A percentile compares a stretch with the other conserved stretches of the same genome.
Conservation (phyloP, 352 stramenopile genomes). For the Globisporangium cystogenes region DNA sequence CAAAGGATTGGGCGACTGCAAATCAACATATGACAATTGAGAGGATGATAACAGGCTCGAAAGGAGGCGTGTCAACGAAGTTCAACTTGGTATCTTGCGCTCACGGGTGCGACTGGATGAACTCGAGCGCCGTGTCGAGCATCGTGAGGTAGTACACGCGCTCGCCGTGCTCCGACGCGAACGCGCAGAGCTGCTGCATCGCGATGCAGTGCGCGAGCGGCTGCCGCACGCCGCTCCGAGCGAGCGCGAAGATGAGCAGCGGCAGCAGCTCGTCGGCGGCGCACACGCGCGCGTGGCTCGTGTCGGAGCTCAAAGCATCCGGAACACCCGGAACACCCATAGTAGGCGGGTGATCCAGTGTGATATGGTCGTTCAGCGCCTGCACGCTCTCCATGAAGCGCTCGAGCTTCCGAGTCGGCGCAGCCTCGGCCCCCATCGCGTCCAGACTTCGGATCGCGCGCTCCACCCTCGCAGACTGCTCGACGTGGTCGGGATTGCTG, state of each 20-base stretch:
- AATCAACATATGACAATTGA: too few species aligned
- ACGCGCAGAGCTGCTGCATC: constrained; percentile 22
- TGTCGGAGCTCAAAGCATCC: not conserved
- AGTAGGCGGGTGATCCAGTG: constrained; percentile 1
- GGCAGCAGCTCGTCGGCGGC: constrained; percentile 33
- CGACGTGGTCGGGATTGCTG: not conserved
- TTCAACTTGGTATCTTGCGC: too few species aligned
- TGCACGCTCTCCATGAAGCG: constrained; percentile 23
- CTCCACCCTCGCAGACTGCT: constrained; percentile 6
- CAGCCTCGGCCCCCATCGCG: constrained; percentile 13
- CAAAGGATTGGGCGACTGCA: too few species aligned
- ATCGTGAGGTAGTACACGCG: constrained; percentile 41
- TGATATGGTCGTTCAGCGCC: constrained; percentile 21
- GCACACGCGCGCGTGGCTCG: constrained; percentile 4
- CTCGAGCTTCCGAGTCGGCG: constrained; percentile 24
- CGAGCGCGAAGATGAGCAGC: constrained; percentile 34
- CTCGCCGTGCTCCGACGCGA: constrained; percentile 28
- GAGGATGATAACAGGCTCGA: too few species aligned
- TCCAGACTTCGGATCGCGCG: constrained; percentile 15
- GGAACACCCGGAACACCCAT: too few species aligned
- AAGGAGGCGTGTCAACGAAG: too few species aligned
- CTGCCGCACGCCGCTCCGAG: constrained; percentile 15
- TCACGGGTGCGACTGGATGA: not conserved
- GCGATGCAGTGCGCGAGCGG: constrained; percentile 18
- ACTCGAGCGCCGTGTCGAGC: constrained; percentile 34